Base-by-base conservation (phyloP, 2,329 filamentous ascomycete genomes). In the Malbranchea zuffiana region DNA sequence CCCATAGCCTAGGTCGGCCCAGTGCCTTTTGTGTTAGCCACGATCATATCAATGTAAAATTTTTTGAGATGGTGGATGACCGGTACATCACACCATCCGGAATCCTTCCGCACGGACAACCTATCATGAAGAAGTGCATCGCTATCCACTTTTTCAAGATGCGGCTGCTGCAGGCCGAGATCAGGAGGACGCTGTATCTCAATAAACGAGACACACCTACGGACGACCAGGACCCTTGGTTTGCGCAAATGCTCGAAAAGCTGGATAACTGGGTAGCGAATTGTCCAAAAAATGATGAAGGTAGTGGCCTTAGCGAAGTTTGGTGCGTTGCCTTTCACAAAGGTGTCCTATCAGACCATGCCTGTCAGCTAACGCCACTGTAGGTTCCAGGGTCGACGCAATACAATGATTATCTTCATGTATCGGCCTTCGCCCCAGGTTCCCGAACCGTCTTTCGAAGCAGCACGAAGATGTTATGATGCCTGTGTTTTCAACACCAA, bases 121-220 rank as follows among this genome's bases (percentile, higher is more conserved):
- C 74, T 1, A 84, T 82, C 24, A 71, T 87, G 47, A 84, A 82
- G 53, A 98, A 98, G 57, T 75, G 83, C 50, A 78, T 93, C 17
- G 80, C 85, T 2, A 86, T 95, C 43, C 88, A 98, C 56, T 90
- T 93, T 50, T 86, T 86, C 65, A 88, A 83, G 54, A 92, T 95
- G 84, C 73, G 85, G 38, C 61, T 92, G 40, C 66, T 87, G 8
- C 87, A 95, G 55, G 75, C 87, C 10, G 88, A 96, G 59, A 90
- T 95, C 28, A 73, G 86, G 40, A 75, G 86, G 40, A 80, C 78
- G 5, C 66, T 96, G 1, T 96, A 98, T 55, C 80, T 93, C 49
- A 80, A 79, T 57, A 90, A 90, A 58, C 73, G 80, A 29, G 63
- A 75, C 0, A 78, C 83, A 34, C 87, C 88, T 0, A 75, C 74